Evolutionary conservation across 2,329 filamentous ascomycete species (phyloP), one percentile per base, ranked within the genome.

Genomic region (Botrytis sinoallii): DNA sequence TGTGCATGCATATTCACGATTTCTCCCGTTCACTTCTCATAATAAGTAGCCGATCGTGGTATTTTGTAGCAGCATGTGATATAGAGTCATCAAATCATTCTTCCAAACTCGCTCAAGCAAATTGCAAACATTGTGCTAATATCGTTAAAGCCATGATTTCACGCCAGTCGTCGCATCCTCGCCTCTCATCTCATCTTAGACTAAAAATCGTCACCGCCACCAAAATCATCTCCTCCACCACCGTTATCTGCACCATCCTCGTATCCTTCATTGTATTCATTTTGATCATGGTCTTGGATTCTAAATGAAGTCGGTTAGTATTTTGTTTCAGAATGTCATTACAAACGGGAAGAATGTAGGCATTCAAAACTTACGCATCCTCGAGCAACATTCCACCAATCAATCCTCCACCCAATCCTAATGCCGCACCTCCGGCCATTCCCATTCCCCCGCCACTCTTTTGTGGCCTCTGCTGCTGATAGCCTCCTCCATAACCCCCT

Each of bases 381-480:
- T 87, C 91, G 46, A 97, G 82, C 79, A 97, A 75, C 75, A 89
- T 88, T 72, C 94, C 94, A 78, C 94, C 95, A 1, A 97, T 79
- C 80, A 97, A 80, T 82, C 94, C 94, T 76, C 92, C 94, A 77
- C 94, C 94, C 6, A 93, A 82, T 84, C 94, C 94, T 61, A 97
- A 84, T 35, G 93, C 93, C 14, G 91, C 89, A 70, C 91, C 93
- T 66, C 93, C 93, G 1, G 87, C 89, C 74, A 88, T 86, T n/a
- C 93, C 93, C 83, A 95, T 85, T 3, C 87, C 87, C 1, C 70
- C 70, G 7, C 85, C 84, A 38, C 83, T 83, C 78, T 85, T 85
- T 74, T 84, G 85, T 73, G 84, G 83, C 40, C 80, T 77, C 61
- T 77, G 77, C 76, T 82, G 74, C 77, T 81, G 76, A 71, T 76